Base-by-base conservation (phyloP, 108 stramenopile species). In the Nannochloropsis gaditana region DNA sequence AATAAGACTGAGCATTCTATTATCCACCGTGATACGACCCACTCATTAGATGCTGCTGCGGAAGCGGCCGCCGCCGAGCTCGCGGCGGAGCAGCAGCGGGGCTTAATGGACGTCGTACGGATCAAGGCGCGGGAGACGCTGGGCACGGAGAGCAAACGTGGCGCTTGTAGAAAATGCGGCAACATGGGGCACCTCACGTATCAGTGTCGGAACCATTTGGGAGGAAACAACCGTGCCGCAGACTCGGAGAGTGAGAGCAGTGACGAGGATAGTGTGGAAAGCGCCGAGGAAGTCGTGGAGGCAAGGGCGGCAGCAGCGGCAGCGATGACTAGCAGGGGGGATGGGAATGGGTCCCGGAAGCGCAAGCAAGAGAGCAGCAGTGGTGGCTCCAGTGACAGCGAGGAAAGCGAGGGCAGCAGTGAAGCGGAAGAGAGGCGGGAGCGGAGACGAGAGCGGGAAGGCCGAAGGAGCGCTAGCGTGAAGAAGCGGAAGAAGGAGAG, bases 141-240 rank as follows among this genome's bases (percentile, higher is more conserved):
- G 5, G 59, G 59, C n/a, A n/a, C 59, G n/a, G 59, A 73, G n/a
- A 73, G 59, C 59, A 73, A 73, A 73, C 59, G 59, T 73, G 82
- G 82, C 45, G 82, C 82, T 21, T 82, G 82, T 21, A 2, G 44
- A 8, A 82, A 82, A 45, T 82, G 82, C 21, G 82, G 82, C 19
- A 82, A 45, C 5, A 21, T 45, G 5, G 82, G 82, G 9, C 82
- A 82, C 21, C 21, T 82, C 19, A 82, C 82, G 19, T 82, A 45
- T 9, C 82, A 82, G 45, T 82, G 82, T 21, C 82, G 82, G 44
- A 82, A 82, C 45, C 44, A 82, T 21, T 8, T 73, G 59, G 59
- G 59, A n/a, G 59, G 59, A 2, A 73, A 73, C n/a, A 73, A 73
- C 8, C 59, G 59, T 2, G 59, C 59, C 15, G 59, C 59, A n/a